A percentile compares a stretch with the other conserved stretches of the same genome.
Conservation (phyloP, 371 early-diverging fungal species). For the Syncephalastrum contaminatum region DNA sequence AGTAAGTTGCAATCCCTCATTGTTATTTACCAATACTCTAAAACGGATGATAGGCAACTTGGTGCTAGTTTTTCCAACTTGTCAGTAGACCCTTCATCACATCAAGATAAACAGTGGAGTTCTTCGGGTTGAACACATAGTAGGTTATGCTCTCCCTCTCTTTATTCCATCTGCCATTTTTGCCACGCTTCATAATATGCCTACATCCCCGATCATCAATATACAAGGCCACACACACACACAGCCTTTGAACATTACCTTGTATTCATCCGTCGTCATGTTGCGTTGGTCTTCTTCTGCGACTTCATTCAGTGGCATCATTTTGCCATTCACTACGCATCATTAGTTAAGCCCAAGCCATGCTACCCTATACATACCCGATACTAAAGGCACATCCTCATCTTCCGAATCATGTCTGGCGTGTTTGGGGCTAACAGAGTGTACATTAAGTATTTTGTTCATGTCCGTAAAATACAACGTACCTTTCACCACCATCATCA, state of each 20-base stretch:
- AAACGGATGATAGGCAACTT: too few species aligned
- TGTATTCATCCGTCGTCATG: conserved; percentile 63
- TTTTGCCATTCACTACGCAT: conserved; percentile 42
- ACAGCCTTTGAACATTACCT: conserved; percentile 23
- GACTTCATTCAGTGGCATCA: conserved; percentile 54
- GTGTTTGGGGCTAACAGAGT: conserved; percentile 6
- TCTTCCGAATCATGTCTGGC: conserved; percentile 9
- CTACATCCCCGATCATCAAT: conserved; percentile 14
- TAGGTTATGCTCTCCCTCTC: too few species aligned
- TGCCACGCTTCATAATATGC: conserved; percentile 55
- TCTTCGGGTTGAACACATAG: too few species aligned
- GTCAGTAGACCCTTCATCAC: too few species aligned
- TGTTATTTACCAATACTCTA: too few species aligned
- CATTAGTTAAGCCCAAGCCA: neutral
- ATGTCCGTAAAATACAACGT: neutral
- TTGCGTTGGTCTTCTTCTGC: conserved; percentile 56
- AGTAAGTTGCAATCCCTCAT: conserved; percentile 6
- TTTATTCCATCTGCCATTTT: conserved; percentile 28
- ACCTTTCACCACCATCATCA: conserved; percentile 32
- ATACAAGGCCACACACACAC: neutral
- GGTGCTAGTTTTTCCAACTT: too few species aligned
- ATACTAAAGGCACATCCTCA: conserved; percentile 44
- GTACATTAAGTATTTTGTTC: too few species aligned
- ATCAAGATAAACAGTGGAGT: too few species aligned
- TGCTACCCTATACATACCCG: conserved; percentile 25